Base-by-base conservation (phyloP, 2,329 filamentous ascomycete genomes). In the Mycogone perniciosa region DNA sequence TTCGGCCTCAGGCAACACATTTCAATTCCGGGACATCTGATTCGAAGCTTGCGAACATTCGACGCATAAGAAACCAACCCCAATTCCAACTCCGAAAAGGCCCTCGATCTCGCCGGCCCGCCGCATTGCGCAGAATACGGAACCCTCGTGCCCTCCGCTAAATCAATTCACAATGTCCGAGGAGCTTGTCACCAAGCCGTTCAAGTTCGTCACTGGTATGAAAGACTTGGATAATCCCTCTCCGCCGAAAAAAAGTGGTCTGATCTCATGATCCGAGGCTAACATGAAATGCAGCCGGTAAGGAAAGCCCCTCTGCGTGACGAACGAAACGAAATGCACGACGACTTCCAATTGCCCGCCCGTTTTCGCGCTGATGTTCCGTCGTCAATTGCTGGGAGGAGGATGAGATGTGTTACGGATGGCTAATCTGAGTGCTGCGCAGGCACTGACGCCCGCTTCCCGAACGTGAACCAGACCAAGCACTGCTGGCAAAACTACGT, bases 401-500 rank as follows among this genome's bases (percentile, higher is more conserved):
- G 27, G 40, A 47, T 44, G 39, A 34, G 39, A 35, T 44, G 30
- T 40, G 13, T 48, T 33, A 52, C 34, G 31, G 44, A 52, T 51
- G 35, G 45, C 40, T 46, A 51, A 44, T 42, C 9, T 10, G 31
- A 44, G 20, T 39, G 37, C 49, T 50, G 52, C 47, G 44, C 56
- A 96, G 93, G 93, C 80, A 95, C 95, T 79, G 93, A 99, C 73
- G 93, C 93, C 75, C 92, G 93, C 73, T 99, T 97, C 80, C 93
- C 93, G 69, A 96, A 99, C 81, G 79, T 84, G 80, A 99, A 99
- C 80, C 89, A 93, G 79, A 87, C 91, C 76, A 96, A 96, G 87
- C 91, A 99, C 84, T 99, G 93, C 89, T 99, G 93, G 93, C 95
- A 99, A 75, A 99, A 99, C 84, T 99, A 99, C 77, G 93, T 99